Base-by-base conservation (phyloP, 2,329 filamentous ascomycete genomes). In the Talaromyces sp. region DNA sequence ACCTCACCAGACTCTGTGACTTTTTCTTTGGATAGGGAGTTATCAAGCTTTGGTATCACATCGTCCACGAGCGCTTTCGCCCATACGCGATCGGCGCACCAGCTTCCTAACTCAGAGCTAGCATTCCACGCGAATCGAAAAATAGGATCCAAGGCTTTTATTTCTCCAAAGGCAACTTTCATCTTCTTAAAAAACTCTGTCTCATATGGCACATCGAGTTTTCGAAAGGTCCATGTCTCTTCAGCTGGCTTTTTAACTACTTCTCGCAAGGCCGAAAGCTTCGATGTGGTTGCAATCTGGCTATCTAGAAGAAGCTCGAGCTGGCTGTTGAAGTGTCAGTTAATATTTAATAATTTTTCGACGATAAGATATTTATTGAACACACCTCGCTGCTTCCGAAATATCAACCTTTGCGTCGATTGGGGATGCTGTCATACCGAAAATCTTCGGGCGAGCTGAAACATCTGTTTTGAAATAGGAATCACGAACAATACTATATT, bases 341-440 rank as follows among this genome's bases (percentile, higher is more conserved):
- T n/a, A n/a, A n/a, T n/a, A n/a, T n/a, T n/a, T n/a, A n/a, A n/a
- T n/a, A n/a, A n/a, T n/a, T n/a, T n/a, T n/a, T n/a, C n/a, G n/a
- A n/a, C n/a, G n/a, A n/a, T n/a, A n/a, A n/a, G n/a, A n/a, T n/a
- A n/a, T 3, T 19, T n/a, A 9, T 16, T 8, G n/a, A 14, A 30
- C 68, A 57, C 72, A 80, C 54, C 77, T 75, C 0, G 90, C 89
- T 33, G 89, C 90, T 54, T 84, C 78, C 14, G 80, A 77, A 24
- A 96, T 81, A 59, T 96, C 86, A 0, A 83, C 82, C 65, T 90
- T 88, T 0, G 90, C 86, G 73, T 97, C 92, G 2, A 97, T 87
- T 0, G 94, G 94, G 0, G 94, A 97, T 7, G 94, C 94, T 1
- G 94, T 99, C 93, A 97, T 97, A 22, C 93, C 93, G 60, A 99